Percentiles rank a stretch among this genome's conserved stretches.
These are phyloP conservation scores for Aspergillus funiculosus DNA, from an alignment of 495 filamentous ascomycete species.

Conservation along the genomic window DNA sequence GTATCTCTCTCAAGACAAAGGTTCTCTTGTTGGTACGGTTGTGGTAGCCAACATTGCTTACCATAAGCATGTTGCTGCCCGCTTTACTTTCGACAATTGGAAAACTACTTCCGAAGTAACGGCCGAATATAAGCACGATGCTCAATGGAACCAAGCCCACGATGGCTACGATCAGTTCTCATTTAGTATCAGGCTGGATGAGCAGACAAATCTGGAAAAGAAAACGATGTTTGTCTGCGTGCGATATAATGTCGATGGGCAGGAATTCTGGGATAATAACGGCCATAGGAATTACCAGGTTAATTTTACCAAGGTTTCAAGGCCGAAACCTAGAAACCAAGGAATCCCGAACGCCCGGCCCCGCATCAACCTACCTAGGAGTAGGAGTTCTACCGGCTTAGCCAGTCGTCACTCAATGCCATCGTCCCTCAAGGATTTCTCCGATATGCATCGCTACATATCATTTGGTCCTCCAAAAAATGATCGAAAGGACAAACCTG, in stretches of 20 bases:
- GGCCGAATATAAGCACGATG: conserved; percentile 79
- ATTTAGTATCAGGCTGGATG: conserved; percentile 88
- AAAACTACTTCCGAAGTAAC: conserved; percentile 92
- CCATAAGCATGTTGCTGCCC: conserved; percentile 78
- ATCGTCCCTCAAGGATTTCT: conserved; percentile 64
- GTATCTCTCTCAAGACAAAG: conserved; percentile 81
- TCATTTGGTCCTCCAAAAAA: conserved; percentile 52
- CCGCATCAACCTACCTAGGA: conserved; percentile 69
- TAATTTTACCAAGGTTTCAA: conserved; percentile 76
- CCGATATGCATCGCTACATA: conserved; percentile 49
- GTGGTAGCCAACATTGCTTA: conserved; percentile 86
- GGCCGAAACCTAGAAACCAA: conserved; percentile 52
- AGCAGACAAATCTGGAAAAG: conserved; percentile 79
- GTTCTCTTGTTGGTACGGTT: conserved; percentile 72
- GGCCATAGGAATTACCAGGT: conserved; percentile 78
- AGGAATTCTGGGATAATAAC: conserved; percentile 97
- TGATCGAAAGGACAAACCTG: conserved; percentile 48
- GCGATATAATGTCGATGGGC: conserved; percentile 75
- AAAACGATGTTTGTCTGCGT: conserved; percentile 92
- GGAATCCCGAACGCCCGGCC: conserved; percentile 43
- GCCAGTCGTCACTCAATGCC: conserved; percentile 55
- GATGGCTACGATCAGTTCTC: conserved; percentile 81
- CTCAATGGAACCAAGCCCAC: conserved; percentile 57
- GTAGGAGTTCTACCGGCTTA: conserved; percentile 49
- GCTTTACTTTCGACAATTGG: conserved; percentile 97